Evolutionary conservation across 129 eudicot species (phyloP).

Genomic region (Erigeron canadensis): DNA sequence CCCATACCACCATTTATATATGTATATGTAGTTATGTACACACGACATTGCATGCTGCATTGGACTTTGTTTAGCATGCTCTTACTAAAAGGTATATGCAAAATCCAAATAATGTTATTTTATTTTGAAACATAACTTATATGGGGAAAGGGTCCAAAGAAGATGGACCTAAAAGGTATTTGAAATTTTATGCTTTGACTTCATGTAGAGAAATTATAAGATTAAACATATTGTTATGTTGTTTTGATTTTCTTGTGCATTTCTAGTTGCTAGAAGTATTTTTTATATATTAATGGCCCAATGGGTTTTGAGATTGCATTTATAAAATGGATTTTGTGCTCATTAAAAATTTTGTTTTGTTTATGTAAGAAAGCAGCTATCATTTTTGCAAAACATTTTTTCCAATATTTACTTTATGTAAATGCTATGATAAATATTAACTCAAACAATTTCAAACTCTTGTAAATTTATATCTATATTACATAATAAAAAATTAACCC

Average conservation of each 20-base stretch:
- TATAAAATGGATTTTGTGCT: too few species aligned
- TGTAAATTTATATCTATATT: too few species aligned
- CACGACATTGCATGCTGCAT: slow-evolving; percentile 21
- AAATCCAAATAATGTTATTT: slow-evolving; percentile 6
- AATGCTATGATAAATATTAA: too few species aligned
- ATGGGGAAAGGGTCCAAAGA: slow-evolving; percentile 2
- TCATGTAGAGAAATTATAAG: background rate
- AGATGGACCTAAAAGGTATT: slow-evolving; percentile 23
- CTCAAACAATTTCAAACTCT: too few species aligned
- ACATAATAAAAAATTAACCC: too few species aligned
- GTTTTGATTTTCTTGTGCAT: background rate
- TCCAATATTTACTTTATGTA: too few species aligned
- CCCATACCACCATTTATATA: slow-evolving; percentile 41
- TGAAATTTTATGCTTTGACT: slow-evolving; percentile 8
- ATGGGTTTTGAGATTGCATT: too few species aligned
- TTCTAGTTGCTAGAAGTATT: background rate
- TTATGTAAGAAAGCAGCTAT: too few species aligned
- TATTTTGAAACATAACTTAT: slow-evolving; percentile 2
- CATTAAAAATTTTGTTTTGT: too few species aligned
- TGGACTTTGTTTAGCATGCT: slow-evolving; percentile 28
- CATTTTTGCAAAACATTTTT: too few species aligned
- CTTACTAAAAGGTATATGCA: slow-evolving; percentile 23
- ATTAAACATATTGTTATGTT: background rate
- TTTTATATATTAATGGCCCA: too few species aligned
- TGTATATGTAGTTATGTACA: background rate